phyloP scores from a whole-genome alignment of 2,329 filamentous ascomycete genomes.

The Sarocladium kiliense region DNA sequence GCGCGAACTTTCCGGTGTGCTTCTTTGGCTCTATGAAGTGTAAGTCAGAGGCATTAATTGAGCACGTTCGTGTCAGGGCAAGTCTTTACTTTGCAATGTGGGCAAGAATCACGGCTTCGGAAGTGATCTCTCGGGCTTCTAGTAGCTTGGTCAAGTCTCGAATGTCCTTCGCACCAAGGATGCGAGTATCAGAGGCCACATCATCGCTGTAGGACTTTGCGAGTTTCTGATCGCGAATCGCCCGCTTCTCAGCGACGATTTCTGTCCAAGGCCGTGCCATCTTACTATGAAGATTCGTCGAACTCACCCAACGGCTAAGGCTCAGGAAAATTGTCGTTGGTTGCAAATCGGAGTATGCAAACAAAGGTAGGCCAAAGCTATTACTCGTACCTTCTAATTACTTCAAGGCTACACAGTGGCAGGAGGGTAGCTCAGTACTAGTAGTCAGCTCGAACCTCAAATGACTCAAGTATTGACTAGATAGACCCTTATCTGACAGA shows the following conservation, averaged over 20 bases:
- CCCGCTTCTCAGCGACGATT: background rate
- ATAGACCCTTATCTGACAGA: too few relatives aligned
- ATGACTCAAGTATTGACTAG: too few relatives aligned
- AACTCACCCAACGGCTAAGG: too few relatives aligned
- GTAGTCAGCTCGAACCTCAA: too few relatives aligned
- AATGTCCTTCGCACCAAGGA: background rate
- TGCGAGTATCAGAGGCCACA: background rate
- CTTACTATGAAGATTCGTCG: too few relatives aligned
- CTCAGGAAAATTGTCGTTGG: too few relatives aligned
- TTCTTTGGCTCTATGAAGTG: background rate
- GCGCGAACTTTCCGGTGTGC: background rate
- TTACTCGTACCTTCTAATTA: too few relatives aligned
- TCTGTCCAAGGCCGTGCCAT: background rate
- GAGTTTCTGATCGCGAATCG: constrained; percentile 1
- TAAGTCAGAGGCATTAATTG: background rate
- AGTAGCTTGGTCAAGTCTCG: background rate
- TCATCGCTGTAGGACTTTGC: background rate
- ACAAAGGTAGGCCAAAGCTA: too few relatives aligned
- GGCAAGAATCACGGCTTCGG: background rate
- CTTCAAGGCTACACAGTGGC: too few relatives aligned
- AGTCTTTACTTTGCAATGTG: background rate
- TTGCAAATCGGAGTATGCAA: too few relatives aligned
- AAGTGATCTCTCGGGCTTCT: background rate
- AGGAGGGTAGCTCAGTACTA: too few relatives aligned
- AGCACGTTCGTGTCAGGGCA: too few relatives aligned